Base-by-base conservation (phyloP, 129 eudicot genomes). In the Oenanthe sinensis region DNA sequence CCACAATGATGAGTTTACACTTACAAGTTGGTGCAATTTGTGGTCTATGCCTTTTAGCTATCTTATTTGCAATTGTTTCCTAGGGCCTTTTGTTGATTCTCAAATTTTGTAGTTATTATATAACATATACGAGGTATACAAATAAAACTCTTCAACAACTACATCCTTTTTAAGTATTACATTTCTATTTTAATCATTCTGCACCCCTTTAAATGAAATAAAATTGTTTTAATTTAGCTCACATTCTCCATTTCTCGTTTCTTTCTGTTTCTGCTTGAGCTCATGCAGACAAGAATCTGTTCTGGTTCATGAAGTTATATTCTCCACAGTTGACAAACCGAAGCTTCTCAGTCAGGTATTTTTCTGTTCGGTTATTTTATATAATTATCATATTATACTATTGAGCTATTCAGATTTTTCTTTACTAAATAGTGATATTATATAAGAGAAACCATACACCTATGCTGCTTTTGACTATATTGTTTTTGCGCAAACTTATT, bases 321-420 rank as follows among this genome's bases (percentile, higher is more conserved):
- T 94, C 84, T 94, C 97, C 20, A 86, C 98, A 26, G 71, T 85
- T 65, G 98, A 94, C 92, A 94, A 91, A 78, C 98, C 98, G 69
- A 94, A 94, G 78, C 98, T 94, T 80, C 98, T 94, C 54, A 89
- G 90, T 78, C 97, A 94, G 98, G 98, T 90, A 89, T 80, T 11
- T 4, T 33, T 65, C 17, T 72, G 33, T 6, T 44, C 10, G 8
- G 50, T 10, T 24, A 2, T 71, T 14, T 40, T 0, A 28, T 43
- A 42, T 8, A 22, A 3, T 71, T 11, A 71, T 71, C 19, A 40
- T 71, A 40, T 71, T 42, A 22, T 71, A 42, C n/a, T 19, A 15
- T 8, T 40, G 26, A 26, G 42, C 11, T 54, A 54, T 54, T 54
- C 11, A 20, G 13, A 30, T 39, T 37, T 49, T 49, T 39, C 5